Evolutionary conservation across 805 yeast species (phyloP), one percentile per base, ranked within the genome.

Genomic region (Candida quercuum): DNA sequence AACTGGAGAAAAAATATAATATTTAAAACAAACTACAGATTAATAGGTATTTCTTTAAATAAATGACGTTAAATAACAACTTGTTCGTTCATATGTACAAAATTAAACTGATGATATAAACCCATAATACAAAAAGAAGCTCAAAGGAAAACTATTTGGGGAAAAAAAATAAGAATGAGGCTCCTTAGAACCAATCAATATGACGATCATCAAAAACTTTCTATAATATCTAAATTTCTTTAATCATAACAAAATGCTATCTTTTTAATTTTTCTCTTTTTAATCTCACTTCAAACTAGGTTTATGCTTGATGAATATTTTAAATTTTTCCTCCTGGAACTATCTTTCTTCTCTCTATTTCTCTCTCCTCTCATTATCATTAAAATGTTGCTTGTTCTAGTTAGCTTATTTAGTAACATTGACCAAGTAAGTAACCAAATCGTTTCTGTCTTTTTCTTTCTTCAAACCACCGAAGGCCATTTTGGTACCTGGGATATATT

Each of bases 401-500:
- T 17, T 16, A 17, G 24, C 15, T 60, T 71, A 74, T 67, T 74
- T 73, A 49, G 68, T 50, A 41, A 81, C 80, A 41, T 59, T 56
- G 29, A 57, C 60, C 64, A 91, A 76, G 84, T 87, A 91, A 58
- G 98, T 78, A 61, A 91, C 71, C 67, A 93, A 74, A 68, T 93
- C 98, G 74, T 86, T 86, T 82, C 98, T 87, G 78, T 93, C 99
- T 83, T 88, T 91, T 51, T 88, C 82, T 80, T 93, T 93, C 89
- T 93, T 93, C 71, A 93, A 80, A 75, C 99, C 99, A 74, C 96
- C 99, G 60, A 91, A 93, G 51, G 99, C 98, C 99, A 93, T 93
- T 85, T 93, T 93, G 76, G 98, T 93, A 70, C 99, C 99, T 66
- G 99, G 99, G 57, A 93, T 88, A 78, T 88, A 93, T 76, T 93